Conservation (phyloP, 805 yeast species). For the Metschnikowia vanudenii region DNA sequence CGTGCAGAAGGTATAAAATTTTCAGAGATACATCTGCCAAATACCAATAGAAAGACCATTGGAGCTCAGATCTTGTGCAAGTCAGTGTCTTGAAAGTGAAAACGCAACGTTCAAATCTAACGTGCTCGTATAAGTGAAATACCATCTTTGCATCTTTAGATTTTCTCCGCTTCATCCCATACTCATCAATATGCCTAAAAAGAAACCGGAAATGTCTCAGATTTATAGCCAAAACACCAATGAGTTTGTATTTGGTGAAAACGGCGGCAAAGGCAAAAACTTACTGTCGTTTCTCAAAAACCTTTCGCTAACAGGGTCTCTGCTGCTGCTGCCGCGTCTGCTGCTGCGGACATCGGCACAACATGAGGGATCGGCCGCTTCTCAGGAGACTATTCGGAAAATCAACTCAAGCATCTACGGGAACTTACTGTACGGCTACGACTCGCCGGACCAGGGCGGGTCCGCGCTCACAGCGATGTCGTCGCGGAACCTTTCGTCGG, state of each 20-base stretch:
- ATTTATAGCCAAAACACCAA: constrained; percentile 39
- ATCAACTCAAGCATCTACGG: constrained; percentile 42
- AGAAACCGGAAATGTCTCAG: constrained; percentile 46
- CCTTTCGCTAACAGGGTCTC: constrained; percentile 36
- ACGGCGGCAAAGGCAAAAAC: constrained; percentile 65
- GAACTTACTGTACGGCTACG: constrained; percentile 29
- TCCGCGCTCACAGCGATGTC: neutral
- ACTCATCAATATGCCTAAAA: constrained; percentile 34
- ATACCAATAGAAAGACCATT: too few relatives aligned
- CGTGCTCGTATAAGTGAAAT: too few relatives aligned
- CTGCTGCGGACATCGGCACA: neutral
- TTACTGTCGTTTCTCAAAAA: constrained; percentile 51
- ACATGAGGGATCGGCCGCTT: neutral
- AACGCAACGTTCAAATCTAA: too few relatives aligned
- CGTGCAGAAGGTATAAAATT: too few relatives aligned
- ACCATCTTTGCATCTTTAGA: too few relatives aligned
- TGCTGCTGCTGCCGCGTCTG: constrained; percentile 2
- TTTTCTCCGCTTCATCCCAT: neutral
- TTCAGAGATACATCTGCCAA: too few relatives aligned
- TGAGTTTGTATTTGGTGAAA: constrained; percentile 66
- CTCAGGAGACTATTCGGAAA: constrained; percentile 24
- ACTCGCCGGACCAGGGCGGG: constrained; percentile 19
- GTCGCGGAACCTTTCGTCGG: neutral
- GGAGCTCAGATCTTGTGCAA: too few relatives aligned
- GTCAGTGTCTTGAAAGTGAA: too few relatives aligned